phyloP scores from a whole-genome alignment of 148 eudicot species.

The Cornus controversa region DNA sequence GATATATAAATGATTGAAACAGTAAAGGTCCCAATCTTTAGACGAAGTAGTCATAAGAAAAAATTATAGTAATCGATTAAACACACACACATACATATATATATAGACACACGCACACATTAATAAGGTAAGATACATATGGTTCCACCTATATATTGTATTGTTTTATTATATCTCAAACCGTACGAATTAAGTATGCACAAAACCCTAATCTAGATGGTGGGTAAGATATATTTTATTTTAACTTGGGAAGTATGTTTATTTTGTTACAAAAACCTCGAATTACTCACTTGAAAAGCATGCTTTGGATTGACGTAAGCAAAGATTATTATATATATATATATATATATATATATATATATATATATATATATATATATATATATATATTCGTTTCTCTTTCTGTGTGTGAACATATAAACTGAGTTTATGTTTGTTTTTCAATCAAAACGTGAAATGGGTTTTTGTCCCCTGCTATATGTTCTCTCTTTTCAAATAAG shows the following conservation, averaged over 20 bases:
- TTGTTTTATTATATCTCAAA: not conserved
- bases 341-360: no score
- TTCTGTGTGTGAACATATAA: no score
- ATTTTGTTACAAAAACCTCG: slow-evolving; percentile 8
- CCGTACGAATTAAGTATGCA: not conserved
- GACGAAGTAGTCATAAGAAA: not conserved
- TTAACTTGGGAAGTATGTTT: not conserved
- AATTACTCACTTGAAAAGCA: slow-evolving; percentile 14
- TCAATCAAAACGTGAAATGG: not conserved
- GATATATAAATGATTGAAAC: not conserved
- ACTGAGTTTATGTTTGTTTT: no score
- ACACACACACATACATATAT: not conserved
- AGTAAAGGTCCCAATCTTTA: not conserved
- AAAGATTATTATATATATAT: not conserved
- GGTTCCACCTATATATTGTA: no score
- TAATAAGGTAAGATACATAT: no score
- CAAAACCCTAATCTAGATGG: not conserved
- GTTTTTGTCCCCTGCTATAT: not conserved
- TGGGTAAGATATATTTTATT: not conserved
- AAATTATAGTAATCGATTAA: not conserved
- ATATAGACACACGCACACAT: not conserved
- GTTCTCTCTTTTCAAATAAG: no score
- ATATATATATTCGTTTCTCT: no score
- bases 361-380: no score
- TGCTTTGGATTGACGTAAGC: slow-evolving; percentile 3